These are phyloP conservation scores for Rosellinia necatrix DNA, from an alignment of 2,329 filamentous ascomycete genomes.

Conservation along the genomic window DNA sequence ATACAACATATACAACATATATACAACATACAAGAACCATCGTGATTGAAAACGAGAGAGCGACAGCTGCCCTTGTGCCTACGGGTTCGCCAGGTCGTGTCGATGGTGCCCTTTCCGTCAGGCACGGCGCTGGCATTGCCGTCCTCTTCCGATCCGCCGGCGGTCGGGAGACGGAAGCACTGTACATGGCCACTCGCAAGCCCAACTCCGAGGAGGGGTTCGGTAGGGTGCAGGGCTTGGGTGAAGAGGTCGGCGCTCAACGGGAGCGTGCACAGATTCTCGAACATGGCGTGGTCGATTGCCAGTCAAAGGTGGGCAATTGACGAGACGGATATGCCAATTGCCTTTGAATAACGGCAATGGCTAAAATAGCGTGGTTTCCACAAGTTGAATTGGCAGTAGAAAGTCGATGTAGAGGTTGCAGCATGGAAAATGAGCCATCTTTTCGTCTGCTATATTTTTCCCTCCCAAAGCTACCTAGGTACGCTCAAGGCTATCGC, in stretches of 20 bases:
- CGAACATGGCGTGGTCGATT: constrained; percentile 73
- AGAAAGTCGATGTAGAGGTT: too few species aligned
- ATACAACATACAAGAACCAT: constrained; percentile 70
- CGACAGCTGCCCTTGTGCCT: constrained; percentile 95
- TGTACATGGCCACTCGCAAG: constrained; percentile 85
- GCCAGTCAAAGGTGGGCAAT: too few species aligned
- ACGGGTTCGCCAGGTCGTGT: constrained; percentile 82
- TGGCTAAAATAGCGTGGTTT: constrained; percentile 6
- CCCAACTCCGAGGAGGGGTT: constrained; percentile 85
- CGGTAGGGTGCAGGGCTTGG: constrained; percentile 81
- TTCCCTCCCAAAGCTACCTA: too few species aligned
- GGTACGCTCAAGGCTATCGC: too few species aligned
- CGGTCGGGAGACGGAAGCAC: constrained; percentile 72
- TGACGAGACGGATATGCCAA: not conserved
- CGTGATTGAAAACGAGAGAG: constrained; percentile 75
- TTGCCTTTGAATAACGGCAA: not conserved
- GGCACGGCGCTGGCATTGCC: constrained; percentile 56
- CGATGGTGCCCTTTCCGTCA: constrained; percentile 74
- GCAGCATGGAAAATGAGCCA: too few species aligned
- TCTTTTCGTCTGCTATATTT: too few species aligned
- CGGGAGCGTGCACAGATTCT: constrained; percentile 89
- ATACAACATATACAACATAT: too few species aligned
- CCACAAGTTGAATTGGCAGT: not conserved
- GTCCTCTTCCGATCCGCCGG: constrained; percentile 57
- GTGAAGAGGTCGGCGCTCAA: constrained; percentile 85